Conservation (phyloP, 805 yeast species). For the Cyberlindnera galapagoensis region DNA sequence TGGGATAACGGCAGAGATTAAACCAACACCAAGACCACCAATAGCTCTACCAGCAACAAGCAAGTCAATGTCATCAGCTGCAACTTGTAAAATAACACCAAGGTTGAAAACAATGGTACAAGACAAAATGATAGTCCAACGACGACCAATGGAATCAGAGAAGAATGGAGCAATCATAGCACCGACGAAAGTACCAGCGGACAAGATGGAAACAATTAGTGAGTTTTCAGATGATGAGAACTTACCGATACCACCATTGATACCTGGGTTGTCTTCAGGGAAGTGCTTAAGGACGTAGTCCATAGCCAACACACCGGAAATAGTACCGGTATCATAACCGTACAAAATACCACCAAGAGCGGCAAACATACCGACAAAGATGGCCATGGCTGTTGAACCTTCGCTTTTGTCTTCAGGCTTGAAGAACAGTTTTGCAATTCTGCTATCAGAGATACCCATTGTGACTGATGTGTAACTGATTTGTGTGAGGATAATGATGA, state of each 20-base stretch:
- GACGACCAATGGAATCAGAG: conserved; percentile 49
- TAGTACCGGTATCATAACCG: conserved; percentile 65
- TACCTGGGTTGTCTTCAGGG: conserved; percentile 28
- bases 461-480: too few species aligned
- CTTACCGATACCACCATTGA: conserved; percentile 11
- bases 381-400: conserved; percentile 41
- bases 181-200: conserved; percentile 68
- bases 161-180: conserved; percentile 55
- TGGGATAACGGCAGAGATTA: conserved; percentile 64
- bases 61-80: conserved; percentile 38
- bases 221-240: conserved; percentile 44
- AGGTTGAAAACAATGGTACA: conserved; percentile 42
- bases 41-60: conserved; percentile 60
- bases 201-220: conserved; percentile 58
- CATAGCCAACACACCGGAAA: conserved; percentile 64
- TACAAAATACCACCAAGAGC: conserved; percentile 62
- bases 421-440: conserved; percentile 26
- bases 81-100: conserved; percentile 45
- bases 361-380: conserved; percentile 52
- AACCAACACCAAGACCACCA: conserved; percentile 69
- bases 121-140: conserved; percentile 34
- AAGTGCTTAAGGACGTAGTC: conserved; percentile 37
- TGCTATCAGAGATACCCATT: neutral
- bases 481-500: too few species aligned
- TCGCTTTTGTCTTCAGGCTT: conserved; percentile 41